These are phyloP conservation scores for Alternaria infectoria DNA, from an alignment of 2,329 filamentous ascomycete species.

Conservation along the genomic window DNA sequence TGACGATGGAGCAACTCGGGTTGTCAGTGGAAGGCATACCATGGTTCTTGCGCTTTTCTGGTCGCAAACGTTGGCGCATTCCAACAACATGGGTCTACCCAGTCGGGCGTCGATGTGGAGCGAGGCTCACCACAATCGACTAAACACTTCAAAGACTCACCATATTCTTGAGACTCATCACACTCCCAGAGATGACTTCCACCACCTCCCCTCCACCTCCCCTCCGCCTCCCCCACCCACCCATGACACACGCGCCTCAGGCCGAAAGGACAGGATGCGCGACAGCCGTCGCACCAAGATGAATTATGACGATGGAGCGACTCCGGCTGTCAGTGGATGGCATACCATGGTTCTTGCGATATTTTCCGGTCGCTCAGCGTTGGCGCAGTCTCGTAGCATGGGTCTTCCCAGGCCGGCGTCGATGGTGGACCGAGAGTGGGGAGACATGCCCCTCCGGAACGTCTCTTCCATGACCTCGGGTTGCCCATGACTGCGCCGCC, in stretches of 20 bases:
- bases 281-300: slow-evolving; percentile 10
- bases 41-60: slow-evolving; percentile 18
- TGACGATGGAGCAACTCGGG: slow-evolving; percentile 1
- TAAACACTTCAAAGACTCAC: too few species aligned
- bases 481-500: background rate
- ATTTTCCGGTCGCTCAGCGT: slow-evolving; percentile 15
- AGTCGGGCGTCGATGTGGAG: background rate
- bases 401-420: slow-evolving; percentile 5
- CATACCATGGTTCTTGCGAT: slow-evolving; percentile 16
- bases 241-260: background rate
- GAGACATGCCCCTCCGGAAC: slow-evolving; percentile 6
- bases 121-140: too few species aligned
- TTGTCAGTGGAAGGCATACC: slow-evolving; percentile 6
- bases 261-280: background rate
- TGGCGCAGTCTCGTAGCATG: slow-evolving; percentile 15
- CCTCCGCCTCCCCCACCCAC: too few species aligned
- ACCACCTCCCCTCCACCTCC: too few species aligned
- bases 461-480: background rate
- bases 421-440: slow-evolving; percentile 20
- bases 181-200: too few species aligned
- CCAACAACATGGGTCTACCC: slow-evolving; percentile 14
- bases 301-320: slow-evolving; percentile 4
- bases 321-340: slow-evolving; percentile 3
- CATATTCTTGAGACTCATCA: too few species aligned
- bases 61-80: slow-evolving; percentile 9